Conservation (phyloP, 345 rosid species). For the Eucalyptus curtisii region DNA sequence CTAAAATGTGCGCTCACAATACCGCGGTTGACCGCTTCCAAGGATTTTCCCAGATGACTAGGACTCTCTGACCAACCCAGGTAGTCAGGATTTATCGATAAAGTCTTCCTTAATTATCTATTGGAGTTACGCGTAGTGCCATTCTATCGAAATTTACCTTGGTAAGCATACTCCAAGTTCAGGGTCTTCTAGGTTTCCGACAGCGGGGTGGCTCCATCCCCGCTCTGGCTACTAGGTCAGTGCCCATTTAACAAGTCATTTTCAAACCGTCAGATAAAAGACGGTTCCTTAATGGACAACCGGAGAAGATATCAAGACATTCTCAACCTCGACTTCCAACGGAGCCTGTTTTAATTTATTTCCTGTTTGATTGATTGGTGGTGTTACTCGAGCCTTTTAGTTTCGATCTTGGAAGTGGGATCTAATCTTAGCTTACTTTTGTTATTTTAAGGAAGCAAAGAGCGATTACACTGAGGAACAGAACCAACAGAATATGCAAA, state of each 20-base stretch:
- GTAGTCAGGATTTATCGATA: neutral
- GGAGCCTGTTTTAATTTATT: neutral
- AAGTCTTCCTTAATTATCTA: neutral
- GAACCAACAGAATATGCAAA: neutral
- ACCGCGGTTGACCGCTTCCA: neutral
- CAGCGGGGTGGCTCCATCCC: neutral
- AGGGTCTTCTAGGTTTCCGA: neutral
- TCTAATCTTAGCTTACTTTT: neutral
- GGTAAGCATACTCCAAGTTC: neutral
- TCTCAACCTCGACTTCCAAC: neutral
- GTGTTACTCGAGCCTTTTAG: neutral
- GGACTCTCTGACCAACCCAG: neutral
- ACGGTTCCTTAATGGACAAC: neutral
- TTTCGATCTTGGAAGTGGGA: neutral
- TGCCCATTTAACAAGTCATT: neutral
- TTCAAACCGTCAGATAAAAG: neutral
- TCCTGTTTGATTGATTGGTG: neutral
- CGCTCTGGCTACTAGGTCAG: neutral
- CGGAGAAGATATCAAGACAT: neutral
- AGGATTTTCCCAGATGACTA: neutral
- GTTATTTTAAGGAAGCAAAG: neutral
- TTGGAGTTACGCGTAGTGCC: neutral
- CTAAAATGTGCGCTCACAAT: neutral
- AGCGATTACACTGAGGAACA: neutral
- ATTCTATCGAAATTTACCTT: neutral